Evolutionary conservation across 2,329 filamentous ascomycete species (phyloP).

Genomic region (Gyromitra esculenta): DNA sequence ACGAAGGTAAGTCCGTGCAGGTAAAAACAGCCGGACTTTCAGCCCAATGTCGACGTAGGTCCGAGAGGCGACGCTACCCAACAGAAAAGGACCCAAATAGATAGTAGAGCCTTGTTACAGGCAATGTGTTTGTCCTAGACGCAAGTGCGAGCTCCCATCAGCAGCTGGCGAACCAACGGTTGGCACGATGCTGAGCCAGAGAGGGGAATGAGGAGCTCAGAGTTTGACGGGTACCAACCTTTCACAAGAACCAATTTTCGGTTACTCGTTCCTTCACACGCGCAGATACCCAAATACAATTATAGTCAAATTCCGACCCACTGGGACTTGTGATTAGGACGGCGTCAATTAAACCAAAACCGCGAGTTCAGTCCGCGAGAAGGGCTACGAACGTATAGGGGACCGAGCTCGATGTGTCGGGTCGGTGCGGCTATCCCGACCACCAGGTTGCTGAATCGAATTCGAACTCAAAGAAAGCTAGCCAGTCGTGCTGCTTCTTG

Average conservation of each 20-base stretch:
- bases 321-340: constrained; percentile 38
- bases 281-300: constrained; percentile 44
- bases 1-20: constrained; percentile 48
- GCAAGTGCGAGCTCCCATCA: constrained; percentile 47
- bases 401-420: constrained; percentile 43
- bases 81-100: constrained; percentile 42
- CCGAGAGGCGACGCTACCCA: constrained; percentile 45
- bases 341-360: constrained; percentile 43
- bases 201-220: constrained; percentile 29
- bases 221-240: constrained; percentile 48
- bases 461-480: constrained; percentile 39
- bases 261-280: constrained; percentile 27
- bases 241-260: constrained; percentile 42
- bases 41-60: constrained; percentile 47
- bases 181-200: constrained; percentile 38
- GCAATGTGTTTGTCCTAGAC: constrained; percentile 49
- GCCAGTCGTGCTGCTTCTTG: constrained; percentile 16
- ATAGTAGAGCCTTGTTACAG: constrained; percentile 45
- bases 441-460: constrained; percentile 51
- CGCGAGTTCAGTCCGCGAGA: constrained; percentile 35
- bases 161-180: constrained; percentile 50
- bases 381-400: constrained; percentile 41
- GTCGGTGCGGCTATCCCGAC: constrained; percentile 45
- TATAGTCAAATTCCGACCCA: constrained; percentile 42
- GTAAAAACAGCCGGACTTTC: constrained; percentile 47